Percentiles rank a stretch among this genome's conserved stretches.
These are phyloP conservation scores for Tieghemostelium lacteum DNA, from an alignment of 78 protist species.

Conservation along the genomic window DNA sequence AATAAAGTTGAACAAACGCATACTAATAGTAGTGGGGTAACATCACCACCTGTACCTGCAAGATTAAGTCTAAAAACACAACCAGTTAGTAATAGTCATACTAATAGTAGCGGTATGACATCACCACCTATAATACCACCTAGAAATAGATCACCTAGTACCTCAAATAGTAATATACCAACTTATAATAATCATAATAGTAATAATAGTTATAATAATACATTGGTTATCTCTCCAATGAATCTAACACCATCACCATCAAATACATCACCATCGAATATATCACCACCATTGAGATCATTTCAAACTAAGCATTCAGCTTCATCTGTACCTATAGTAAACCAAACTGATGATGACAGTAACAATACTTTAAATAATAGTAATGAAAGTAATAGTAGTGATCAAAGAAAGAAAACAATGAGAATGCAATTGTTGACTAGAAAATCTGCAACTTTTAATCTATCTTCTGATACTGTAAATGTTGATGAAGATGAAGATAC, in stretches of 20 bases:
- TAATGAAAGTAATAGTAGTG: neutral
- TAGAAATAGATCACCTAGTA: neutral
- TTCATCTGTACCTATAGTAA: constrained; percentile 1
- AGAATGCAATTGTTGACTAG: constrained; percentile 8
- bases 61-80: neutral
- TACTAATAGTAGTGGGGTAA: neutral
- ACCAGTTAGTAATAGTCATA: neutral
- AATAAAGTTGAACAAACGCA: neutral
- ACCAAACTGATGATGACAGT: neutral
- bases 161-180: neutral
- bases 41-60: neutral
- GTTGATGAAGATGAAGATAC: neutral
- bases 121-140: neutral
- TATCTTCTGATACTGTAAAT: neutral
- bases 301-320: neutral
- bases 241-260: neutral
- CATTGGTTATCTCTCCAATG: neutral
- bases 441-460: constrained; percentile 20
- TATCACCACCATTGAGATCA: neutral
- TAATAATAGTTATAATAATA: neutral
- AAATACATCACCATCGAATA: neutral
- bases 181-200: neutral
- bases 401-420: neutral
- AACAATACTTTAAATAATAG: neutral
- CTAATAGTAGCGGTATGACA: neutral